Percentiles rank a stretch among this genome's conserved stretches.
These are phyloP conservation scores for Acanthamoeba castellanii DNA, from an alignment of 208 protist genomes.

Conservation along the genomic window DNA sequence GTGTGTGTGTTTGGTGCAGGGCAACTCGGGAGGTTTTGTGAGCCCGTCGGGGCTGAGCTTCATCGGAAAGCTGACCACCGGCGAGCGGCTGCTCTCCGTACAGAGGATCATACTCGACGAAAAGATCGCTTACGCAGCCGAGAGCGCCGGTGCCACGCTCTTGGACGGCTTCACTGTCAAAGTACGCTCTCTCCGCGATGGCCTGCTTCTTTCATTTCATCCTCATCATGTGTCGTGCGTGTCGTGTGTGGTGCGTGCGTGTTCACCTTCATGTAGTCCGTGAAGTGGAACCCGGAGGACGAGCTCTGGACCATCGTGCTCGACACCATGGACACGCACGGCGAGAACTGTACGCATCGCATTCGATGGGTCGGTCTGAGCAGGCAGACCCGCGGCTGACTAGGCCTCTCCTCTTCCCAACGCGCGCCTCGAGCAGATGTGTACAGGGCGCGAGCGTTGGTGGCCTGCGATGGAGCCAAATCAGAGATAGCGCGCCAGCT, in stretches of 20 bases:
- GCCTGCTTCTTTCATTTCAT: neutral
- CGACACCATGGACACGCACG: neutral
- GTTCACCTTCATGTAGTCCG: neutral
- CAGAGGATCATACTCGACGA: constrained; percentile 74
- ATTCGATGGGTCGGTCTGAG: too few relatives aligned
- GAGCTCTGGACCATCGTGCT: constrained; percentile 50
- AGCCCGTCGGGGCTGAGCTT: constrained; percentile 69
- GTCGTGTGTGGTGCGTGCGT: neutral
- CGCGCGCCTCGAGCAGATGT: neutral
- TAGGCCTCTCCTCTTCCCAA: too few relatives aligned
- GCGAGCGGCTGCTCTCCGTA: constrained; percentile 68
- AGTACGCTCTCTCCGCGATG: neutral
- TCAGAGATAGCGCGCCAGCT: constrained; percentile 68
- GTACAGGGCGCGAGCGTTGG: constrained; percentile 68
- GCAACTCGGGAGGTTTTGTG: constrained; percentile 66
- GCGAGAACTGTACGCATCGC: constrained; percentile 32
- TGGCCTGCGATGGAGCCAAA: constrained; percentile 53
- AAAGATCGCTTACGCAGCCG: constrained; percentile 68
- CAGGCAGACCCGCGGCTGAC: too few relatives aligned
- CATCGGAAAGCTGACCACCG: constrained; percentile 73
- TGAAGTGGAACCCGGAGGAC: constrained; percentile 21
- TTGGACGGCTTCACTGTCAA: constrained; percentile 66
- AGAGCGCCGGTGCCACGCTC: constrained; percentile 67
- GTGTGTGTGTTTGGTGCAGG: neutral
- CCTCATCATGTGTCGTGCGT: neutral